Conservation (phyloP, 441 rosid species). For the Mallotus repandus region DNA sequence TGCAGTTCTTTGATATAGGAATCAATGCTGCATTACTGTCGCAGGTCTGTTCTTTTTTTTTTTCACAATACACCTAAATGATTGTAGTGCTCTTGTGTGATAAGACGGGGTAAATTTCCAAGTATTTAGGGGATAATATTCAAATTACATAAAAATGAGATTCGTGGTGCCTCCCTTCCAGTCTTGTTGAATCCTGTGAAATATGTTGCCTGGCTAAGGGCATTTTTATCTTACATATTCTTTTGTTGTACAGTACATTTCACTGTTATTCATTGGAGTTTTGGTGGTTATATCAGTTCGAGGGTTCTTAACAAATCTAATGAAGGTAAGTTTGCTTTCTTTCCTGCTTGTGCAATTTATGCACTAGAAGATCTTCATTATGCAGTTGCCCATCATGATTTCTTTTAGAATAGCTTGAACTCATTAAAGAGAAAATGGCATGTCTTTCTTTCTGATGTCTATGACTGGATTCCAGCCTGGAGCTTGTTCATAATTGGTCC, state of each 20-base stretch:
- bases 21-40: constrained; percentile 87
- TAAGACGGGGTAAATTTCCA: not conserved
- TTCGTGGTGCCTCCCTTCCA: not conserved
- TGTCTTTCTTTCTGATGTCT: not conserved
- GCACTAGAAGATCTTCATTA: not conserved
- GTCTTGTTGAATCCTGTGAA: not conserved
- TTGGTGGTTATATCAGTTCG: constrained; percentile 94
- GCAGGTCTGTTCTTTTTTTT: constrained; percentile 54
- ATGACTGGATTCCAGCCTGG: not conserved
- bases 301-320: constrained; percentile 89
- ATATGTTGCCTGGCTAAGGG: constrained; percentile 11
- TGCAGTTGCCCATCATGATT: not conserved
- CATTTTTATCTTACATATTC: constrained; percentile 17
- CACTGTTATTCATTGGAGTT: constrained; percentile 91
- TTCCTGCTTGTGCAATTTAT: constrained; percentile 5
- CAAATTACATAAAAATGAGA: not conserved
- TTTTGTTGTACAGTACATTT: constrained; percentile 70
- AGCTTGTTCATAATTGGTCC: not conserved
- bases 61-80: not conserved
- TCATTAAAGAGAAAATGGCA: not conserved
- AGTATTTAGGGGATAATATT: not conserved
- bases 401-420: not conserved
- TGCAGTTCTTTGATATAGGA: constrained; percentile 97
- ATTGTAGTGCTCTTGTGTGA: not conserved
- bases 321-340: constrained; percentile 68